phyloP scores from a whole-genome alignment of 1,139 yeast species.

The Pichia sp. region DNA sequence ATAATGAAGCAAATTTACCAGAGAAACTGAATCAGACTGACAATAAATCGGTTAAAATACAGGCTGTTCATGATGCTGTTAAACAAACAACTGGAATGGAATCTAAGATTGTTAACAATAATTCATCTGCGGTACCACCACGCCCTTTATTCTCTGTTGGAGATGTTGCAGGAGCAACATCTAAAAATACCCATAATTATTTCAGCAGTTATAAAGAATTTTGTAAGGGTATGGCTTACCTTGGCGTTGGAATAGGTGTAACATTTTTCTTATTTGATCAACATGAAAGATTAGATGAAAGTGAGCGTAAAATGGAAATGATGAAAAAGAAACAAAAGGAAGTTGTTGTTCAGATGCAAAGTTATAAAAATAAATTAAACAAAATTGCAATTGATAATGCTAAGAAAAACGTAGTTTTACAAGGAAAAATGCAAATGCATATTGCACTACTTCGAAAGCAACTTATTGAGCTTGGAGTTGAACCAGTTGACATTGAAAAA shows the following conservation, averaged over 20 bases:
- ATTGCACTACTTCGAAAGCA: slow-evolving; percentile 58
- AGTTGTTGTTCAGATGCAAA: slow-evolving; percentile 24
- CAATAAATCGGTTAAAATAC: too few relatives aligned
- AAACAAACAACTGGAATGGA: too few relatives aligned
- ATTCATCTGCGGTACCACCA: not conserved
- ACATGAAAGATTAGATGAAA: slow-evolving; percentile 21
- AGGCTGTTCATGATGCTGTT: too few relatives aligned
- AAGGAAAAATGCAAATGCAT: slow-evolving; percentile 55
- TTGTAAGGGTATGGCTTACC: slow-evolving; percentile 14
- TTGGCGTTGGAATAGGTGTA: slow-evolving; percentile 12
- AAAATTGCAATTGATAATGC: slow-evolving; percentile 41
- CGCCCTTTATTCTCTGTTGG: not conserved
- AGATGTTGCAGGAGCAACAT: not conserved
- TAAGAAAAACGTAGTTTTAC: slow-evolving; percentile 37
- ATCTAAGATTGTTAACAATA: too few relatives aligned
- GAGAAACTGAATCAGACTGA: not conserved
- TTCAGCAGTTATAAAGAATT: slow-evolving; percentile 10
- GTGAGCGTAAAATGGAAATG: slow-evolving; percentile 19
- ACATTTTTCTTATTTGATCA: slow-evolving; percentile 15
- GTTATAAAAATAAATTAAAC: slow-evolving; percentile 25
- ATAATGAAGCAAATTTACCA: slow-evolving; percentile 8
- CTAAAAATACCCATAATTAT: slow-evolving; percentile 4
- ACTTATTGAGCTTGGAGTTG: slow-evolving; percentile 43
- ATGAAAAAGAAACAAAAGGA: slow-evolving; percentile 26
- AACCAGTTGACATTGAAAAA: slow-evolving; percentile 47